These are phyloP conservation scores for Lichtheimia hyalospora DNA, from an alignment of 371 early-diverging fungal genomes.

Conservation along the genomic window DNA sequence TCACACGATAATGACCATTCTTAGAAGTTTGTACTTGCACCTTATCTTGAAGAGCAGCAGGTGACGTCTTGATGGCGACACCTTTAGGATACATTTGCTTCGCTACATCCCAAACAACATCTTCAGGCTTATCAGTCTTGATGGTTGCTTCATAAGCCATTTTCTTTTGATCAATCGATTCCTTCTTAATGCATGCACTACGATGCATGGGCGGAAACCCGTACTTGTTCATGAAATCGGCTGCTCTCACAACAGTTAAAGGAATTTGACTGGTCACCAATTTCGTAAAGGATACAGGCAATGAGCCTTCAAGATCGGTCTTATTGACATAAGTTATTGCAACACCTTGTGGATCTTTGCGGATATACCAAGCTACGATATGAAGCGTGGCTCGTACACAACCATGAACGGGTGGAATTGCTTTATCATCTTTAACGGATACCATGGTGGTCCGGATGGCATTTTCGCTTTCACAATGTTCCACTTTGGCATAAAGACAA, in stretches of 20 bases:
- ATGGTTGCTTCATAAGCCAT: background rate
- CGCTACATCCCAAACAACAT: conserved; percentile 14
- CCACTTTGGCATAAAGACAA: too few relatives aligned
- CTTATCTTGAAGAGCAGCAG: too few relatives aligned
- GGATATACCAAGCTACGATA: conserved; percentile 39
- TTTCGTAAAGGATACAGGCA: conserved; percentile 35
- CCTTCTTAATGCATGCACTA: background rate
- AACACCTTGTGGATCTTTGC: conserved; percentile 22
- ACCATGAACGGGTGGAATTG: conserved; percentile 23
- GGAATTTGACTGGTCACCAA: conserved; percentile 32
- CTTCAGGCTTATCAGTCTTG: conserved; percentile 11
- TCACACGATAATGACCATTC: too few relatives aligned
- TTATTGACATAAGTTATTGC: conserved; percentile 37
- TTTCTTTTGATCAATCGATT: conserved; percentile 1
- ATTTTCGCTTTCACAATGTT: too few relatives aligned
- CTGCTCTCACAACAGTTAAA: conserved; percentile 32
- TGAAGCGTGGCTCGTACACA: conserved; percentile 35
- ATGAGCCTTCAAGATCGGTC: conserved; percentile 38
- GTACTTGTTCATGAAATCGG: conserved; percentile 23
- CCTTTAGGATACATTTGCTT: conserved; percentile 33
- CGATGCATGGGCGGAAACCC: conserved; percentile 30
- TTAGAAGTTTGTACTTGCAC: too few relatives aligned
- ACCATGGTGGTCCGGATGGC: conserved; percentile 14
- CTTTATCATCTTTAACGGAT: conserved; percentile 26
- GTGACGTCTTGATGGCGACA: conserved; percentile 18